Conservation (phyloP, 495 filamentous ascomycete genomes). For the Aspergillus bertholletiae region DNA sequence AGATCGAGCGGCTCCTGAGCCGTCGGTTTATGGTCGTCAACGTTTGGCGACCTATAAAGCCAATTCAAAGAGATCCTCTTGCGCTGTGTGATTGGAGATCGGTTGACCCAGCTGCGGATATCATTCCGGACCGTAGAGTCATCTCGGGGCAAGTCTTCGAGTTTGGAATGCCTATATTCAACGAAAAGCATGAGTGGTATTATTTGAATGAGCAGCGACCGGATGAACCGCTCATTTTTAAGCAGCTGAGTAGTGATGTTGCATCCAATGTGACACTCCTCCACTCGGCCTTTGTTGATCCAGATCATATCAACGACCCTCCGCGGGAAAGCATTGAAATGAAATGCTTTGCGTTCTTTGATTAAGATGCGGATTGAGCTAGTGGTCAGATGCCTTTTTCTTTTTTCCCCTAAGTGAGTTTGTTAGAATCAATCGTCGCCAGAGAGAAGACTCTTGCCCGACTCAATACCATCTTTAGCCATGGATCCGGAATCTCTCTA, state of each 20-base stretch:
- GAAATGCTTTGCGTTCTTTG: constrained; percentile 19
- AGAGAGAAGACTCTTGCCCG: too few species aligned
- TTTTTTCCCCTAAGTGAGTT: too few species aligned
- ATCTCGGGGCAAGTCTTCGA: constrained; percentile 16
- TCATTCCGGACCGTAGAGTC: constrained; percentile 10
- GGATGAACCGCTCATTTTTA: constrained; percentile 27
- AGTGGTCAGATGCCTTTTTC: too few species aligned
- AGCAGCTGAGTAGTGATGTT: constrained; percentile 29
- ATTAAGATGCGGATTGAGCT: too few species aligned
- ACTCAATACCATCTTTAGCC: too few species aligned
- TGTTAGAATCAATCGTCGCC: too few species aligned
- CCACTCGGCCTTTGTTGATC: constrained; percentile 52
- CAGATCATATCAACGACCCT: constrained; percentile 31
- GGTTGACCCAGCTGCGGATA: constrained; percentile 15
- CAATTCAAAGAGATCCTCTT: constrained; percentile 50
- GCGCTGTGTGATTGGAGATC: constrained; percentile 34
- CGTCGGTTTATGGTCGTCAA: constrained; percentile 60
- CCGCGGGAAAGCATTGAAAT: constrained; percentile 56
- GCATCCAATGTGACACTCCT: constrained; percentile 27
- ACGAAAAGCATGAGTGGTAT: constrained; percentile 23
- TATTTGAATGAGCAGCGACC: constrained; percentile 22
- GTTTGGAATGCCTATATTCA: constrained; percentile 12
- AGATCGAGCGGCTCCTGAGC: constrained; percentile 49
- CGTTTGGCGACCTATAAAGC: constrained; percentile 62
- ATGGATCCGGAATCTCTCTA: too few species aligned